Base-by-base conservation (phyloP, 805 yeast genomes). In the Yarrowia divulgata region DNA sequence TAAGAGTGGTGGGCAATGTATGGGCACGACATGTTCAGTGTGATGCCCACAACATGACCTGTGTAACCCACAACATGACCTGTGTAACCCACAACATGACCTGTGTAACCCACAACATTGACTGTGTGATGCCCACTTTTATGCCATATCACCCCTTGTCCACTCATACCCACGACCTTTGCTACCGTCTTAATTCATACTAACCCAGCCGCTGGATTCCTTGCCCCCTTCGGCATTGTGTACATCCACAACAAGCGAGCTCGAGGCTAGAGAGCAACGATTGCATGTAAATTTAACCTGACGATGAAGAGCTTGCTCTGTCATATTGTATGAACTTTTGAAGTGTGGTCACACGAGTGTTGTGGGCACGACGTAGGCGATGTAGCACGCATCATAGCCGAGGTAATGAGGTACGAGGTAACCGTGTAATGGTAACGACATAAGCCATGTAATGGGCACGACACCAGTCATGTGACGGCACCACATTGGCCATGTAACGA, bases 171-270 rank as follows among this genome's bases (percentile, higher is more conserved):
- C 29, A 23, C 29, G 29, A n/a, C 29, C 29, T 23, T 23, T 23
- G 29, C 29, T 45, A 8, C 32, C 50, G n/a, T 13, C n/a, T 42
- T 34, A 9, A 6, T 29, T 3, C 2, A 45, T 43, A 60, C 72
- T 67, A 58, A 60, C 71, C 13, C 66, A 80, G 83, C 77, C 70
- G 77, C 87, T 52, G 94, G 92, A 71, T 84, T 88, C 72, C 85
- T 87, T 71, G 82, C 89, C 69, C 98, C 98, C 78, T 90, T 91
- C 84, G 83, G 90, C 77, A 87, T 93, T 69, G 83, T 86, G 73
- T 88, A 81, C 82, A 91, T 88, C 83, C 95, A 91, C 85, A 82
- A 91, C 84, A 90, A 93, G 86, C 55, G 57, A 48, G 68, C 68
- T 39, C 68, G 57, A 48, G 68, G 68, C 43, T 35, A 62, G 52